Conservation (phyloP, 2,329 filamentous ascomycete genomes). For the Aureobasidium lini region DNA sequence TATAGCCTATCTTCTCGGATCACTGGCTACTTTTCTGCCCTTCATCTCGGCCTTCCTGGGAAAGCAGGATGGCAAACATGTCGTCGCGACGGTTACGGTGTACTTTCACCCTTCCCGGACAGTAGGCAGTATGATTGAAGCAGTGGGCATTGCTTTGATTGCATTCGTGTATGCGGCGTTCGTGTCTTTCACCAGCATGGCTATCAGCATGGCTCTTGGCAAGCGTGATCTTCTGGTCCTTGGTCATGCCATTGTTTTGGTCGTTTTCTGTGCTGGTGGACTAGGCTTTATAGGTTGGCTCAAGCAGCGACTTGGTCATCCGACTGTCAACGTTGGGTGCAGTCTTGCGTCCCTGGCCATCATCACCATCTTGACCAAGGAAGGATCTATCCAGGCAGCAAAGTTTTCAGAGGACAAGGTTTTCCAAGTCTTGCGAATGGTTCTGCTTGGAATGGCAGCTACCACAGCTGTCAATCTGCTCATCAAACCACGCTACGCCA, state of each 20-base stretch:
- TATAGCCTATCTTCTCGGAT: constrained; percentile 79
- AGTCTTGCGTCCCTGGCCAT: constrained; percentile 82
- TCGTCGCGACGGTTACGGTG: constrained; percentile 87
- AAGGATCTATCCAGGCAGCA: constrained; percentile 76
- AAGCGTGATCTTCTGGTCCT: constrained; percentile 58
- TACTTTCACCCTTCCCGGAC: constrained; percentile 90
- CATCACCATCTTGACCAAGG: constrained; percentile 85
- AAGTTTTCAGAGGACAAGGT: constrained; percentile 78
- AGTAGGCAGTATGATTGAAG: constrained; percentile 83
- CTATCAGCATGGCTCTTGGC: constrained; percentile 72
- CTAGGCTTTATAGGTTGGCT: constrained; percentile 65
- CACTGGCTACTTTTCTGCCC: constrained; percentile 75
- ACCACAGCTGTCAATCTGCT: constrained; percentile 69
- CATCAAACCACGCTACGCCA: constrained; percentile 71
- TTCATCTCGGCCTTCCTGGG: constrained; percentile 67
- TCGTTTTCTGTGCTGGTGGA: constrained; percentile 78
- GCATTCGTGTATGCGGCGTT: constrained; percentile 73
- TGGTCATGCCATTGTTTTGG: constrained; percentile 70
- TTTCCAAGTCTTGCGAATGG: constrained; percentile 72
- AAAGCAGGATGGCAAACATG: constrained; percentile 82
- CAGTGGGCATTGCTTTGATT: constrained; percentile 64
- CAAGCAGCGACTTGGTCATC: constrained; percentile 31
- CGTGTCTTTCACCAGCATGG: constrained; percentile 79
- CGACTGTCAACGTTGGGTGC: constrained; percentile 51
- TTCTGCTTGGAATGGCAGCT: constrained; percentile 66